Percentiles rank a stretch among this genome's conserved stretches.
phyloP scores from a whole-genome alignment of 2,329 filamentous ascomycete species.

The Calonectria hawksworthii region DNA sequence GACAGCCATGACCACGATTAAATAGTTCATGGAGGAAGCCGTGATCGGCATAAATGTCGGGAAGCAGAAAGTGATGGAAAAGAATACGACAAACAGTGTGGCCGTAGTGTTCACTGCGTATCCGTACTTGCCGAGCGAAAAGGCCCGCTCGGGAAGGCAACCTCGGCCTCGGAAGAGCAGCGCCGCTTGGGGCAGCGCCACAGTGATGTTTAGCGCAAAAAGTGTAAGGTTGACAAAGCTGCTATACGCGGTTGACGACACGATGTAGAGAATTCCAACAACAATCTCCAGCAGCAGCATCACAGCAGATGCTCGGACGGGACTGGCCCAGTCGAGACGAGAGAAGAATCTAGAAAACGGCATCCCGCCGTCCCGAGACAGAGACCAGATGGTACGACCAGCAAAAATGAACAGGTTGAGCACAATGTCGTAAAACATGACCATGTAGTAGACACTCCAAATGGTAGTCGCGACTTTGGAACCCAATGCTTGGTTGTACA shows the following conservation, averaged over 20 bases:
- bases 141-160: conserved; percentile 41
- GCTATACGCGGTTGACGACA: conserved; percentile 41
- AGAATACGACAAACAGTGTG: conserved; percentile 40
- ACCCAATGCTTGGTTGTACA: conserved; percentile 42
- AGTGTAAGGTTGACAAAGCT: conserved; percentile 44
- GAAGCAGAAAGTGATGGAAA: conserved; percentile 44
- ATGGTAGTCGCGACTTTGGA: conserved; percentile 43
- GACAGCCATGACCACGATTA: conserved; percentile 43
- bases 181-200: conserved; percentile 40
- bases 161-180: conserved; percentile 40
- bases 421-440: conserved; percentile 46
- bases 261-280: conserved; percentile 42
- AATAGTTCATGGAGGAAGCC: conserved; percentile 42
- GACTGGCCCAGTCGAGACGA: conserved; percentile 40
- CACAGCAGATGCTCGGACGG: conserved; percentile 41
- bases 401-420: conserved; percentile 44
- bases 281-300: conserved; percentile 47
- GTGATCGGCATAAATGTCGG: conserved; percentile 37
- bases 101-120: conserved; percentile 37
- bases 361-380: conserved; percentile 42
- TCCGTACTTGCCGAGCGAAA: conserved; percentile 42
- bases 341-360: conserved; percentile 40
- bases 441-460: conserved; percentile 43
- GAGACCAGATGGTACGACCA: conserved; percentile 44
- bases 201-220: conserved; percentile 44